Conservation (phyloP, 2,329 filamentous ascomycete species). For the Clarireedia paspali region DNA sequence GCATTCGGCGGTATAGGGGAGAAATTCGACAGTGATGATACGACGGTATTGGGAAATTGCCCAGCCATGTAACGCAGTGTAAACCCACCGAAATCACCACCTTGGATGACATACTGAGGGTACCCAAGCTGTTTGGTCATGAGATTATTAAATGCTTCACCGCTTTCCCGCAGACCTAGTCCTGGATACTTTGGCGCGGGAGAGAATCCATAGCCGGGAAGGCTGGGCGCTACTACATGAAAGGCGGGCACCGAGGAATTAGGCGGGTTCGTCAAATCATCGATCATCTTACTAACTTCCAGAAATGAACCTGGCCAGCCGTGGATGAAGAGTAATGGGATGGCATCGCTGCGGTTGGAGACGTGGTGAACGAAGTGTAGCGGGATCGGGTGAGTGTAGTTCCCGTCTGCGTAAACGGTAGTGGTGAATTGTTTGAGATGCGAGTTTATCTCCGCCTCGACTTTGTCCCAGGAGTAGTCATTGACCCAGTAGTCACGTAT, state of each 20-base stretch:
- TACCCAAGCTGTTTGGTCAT: constrained; percentile 35
- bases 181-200: constrained; percentile 34
- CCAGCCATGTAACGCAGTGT: constrained; percentile 7
- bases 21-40: constrained; percentile 10
- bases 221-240: constrained; percentile 38
- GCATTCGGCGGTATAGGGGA: constrained; percentile 8
- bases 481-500: constrained; percentile 25
- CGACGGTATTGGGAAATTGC: not conserved
- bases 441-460: constrained; percentile 25
- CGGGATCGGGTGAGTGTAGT: constrained; percentile 31
- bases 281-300: constrained; percentile 31
- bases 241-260: constrained; percentile 30
- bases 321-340: constrained; percentile 36
- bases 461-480: constrained; percentile 25
- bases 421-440: constrained; percentile 26
- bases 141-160: constrained; percentile 30
- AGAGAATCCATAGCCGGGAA: constrained; percentile 46
- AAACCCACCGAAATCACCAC: constrained; percentile 19
- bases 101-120: constrained; percentile 17
- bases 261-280: constrained; percentile 24
- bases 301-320: constrained; percentile 37
- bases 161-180: constrained; percentile 27
- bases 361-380: constrained; percentile 28
- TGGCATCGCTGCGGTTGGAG: constrained; percentile 26
- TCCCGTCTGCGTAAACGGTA: constrained; percentile 23